Evolutionary conservation across 176 grass and related monocot species (phyloP).

Genomic region (Triticum dicoccoides): DNA sequence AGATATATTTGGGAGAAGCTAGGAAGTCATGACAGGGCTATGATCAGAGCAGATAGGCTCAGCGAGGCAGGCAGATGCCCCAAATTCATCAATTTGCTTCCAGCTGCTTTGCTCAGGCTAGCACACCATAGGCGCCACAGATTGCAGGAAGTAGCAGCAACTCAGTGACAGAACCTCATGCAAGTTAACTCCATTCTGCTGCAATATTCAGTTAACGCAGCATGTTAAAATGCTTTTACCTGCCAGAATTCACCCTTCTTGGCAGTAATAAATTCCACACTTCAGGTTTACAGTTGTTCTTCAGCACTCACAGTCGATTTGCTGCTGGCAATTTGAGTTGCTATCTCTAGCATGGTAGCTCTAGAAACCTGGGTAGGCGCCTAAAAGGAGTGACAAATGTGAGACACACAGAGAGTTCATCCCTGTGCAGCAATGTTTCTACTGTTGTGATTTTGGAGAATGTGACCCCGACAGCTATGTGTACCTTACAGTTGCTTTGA

Average conservation of each 20-base stretch:
- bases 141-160: background rate
- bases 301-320: background rate
- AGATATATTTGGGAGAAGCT: background rate
- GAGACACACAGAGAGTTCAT: slow-evolving; percentile 22
- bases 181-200: slow-evolving; percentile 1
- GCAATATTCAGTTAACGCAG: background rate
- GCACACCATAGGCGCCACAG: slow-evolving; percentile 25
- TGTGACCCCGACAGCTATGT: slow-evolving; percentile 15
- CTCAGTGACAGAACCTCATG: background rate
- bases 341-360: background rate
- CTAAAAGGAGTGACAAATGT: slow-evolving; percentile 33
- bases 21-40: slow-evolving; percentile 18
- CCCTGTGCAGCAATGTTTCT: slow-evolving; percentile 14
- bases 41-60: slow-evolving; percentile 25
- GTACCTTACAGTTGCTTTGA: background rate
- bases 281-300: background rate
- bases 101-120: slow-evolving; percentile 32
- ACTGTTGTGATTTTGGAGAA: slow-evolving; percentile 44
- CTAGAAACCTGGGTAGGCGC: background rate
- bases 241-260: slow-evolving; percentile 15
- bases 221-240: slow-evolving; percentile 12
- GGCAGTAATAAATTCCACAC: background rate
- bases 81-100: slow-evolving; percentile 26
- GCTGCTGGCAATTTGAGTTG: background rate
- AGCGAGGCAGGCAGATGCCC: slow-evolving; percentile 23